phyloP scores from a whole-genome alignment of 202 grass and related monocot species.

The Zizania palustris region DNA sequence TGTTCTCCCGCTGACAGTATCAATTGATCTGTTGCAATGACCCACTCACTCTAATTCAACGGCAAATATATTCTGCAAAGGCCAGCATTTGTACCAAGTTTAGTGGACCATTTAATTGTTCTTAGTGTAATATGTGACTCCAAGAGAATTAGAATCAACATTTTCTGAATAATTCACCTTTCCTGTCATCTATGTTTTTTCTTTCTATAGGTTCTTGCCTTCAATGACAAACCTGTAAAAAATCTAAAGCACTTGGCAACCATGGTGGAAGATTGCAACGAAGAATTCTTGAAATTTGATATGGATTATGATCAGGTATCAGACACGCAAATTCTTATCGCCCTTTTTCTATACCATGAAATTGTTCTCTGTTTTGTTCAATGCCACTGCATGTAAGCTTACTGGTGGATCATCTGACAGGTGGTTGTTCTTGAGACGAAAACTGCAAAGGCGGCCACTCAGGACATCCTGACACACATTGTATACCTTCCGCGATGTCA shows the following conservation, averaged over 20 bases:
- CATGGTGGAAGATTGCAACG: constrained; percentile 80
- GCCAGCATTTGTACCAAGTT: constrained; percentile 1
- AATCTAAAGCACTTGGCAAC: constrained; percentile 81
- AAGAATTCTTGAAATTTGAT: constrained; percentile 86
- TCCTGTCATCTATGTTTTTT: background rate
- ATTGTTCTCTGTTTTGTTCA: background rate
- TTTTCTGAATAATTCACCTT: background rate
- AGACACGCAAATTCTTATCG: background rate
- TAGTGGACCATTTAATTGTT: background rate
- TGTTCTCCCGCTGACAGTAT: background rate
- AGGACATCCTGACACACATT: constrained; percentile 83
- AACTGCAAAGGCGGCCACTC: constrained; percentile 83
- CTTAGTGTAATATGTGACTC: constrained; percentile 10
- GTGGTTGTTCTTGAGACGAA: constrained; percentile 82
- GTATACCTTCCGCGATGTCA: constrained; percentile 94
- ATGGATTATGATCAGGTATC: constrained; percentile 91
- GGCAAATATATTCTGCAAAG: background rate
- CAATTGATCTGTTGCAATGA: constrained; percentile 1
- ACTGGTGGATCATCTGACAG: constrained; percentile 43
- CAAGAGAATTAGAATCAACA: background rate
- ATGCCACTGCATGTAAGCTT: constrained; percentile 9
- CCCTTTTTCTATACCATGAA: background rate
- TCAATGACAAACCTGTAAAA: constrained; percentile 77
- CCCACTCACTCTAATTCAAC: background rate
- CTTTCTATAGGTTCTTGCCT: constrained; percentile 65